Conservation (phyloP, 306 rosid genomes). For the Leucaena leucocephala region DNA sequence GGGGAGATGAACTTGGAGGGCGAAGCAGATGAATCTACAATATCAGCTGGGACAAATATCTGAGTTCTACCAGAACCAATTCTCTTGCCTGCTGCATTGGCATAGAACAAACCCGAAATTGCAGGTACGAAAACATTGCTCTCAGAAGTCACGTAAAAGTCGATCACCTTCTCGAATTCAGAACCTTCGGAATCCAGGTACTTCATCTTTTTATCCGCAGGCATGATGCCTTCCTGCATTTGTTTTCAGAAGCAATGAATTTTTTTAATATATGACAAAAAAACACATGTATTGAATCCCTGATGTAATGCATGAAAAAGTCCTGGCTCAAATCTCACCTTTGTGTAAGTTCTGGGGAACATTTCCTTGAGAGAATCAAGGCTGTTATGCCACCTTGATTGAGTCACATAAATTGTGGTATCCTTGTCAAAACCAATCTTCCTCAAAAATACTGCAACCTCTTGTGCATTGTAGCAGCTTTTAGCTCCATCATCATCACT, state of each 20-base stretch:
- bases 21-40: slow-evolving; percentile 66
- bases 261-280: neutral
- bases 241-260: slow-evolving; percentile 26
- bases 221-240: slow-evolving; percentile 86
- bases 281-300: neutral
- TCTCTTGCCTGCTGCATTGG: slow-evolving; percentile 94
- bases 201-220: slow-evolving; percentile 81
- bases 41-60: slow-evolving; percentile 76
- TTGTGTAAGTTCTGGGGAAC: slow-evolving; percentile 88
- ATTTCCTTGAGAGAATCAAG: slow-evolving; percentile 87
- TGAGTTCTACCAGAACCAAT: slow-evolving; percentile 75
- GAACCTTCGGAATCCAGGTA: slow-evolving; percentile 69
- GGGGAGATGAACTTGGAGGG: slow-evolving; percentile 72
- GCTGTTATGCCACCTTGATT: slow-evolving; percentile 87
- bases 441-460: slow-evolving; percentile 75
- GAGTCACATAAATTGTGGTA: slow-evolving; percentile 87
- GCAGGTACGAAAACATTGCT: slow-evolving; percentile 93
- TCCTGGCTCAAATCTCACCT: slow-evolving; percentile 55
- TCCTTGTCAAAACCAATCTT: slow-evolving; percentile 83
- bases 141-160: slow-evolving; percentile 73
- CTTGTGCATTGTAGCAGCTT: slow-evolving; percentile 83
- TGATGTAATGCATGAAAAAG: neutral
- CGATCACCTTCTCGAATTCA: slow-evolving; percentile 82
- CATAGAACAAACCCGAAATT: slow-evolving; percentile 88
- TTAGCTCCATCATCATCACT: slow-evolving; percentile 62